These are phyloP conservation scores for Dipteronia dyeriana DNA, from an alignment of 345 rosid genomes.

Conservation along the genomic window DNA sequence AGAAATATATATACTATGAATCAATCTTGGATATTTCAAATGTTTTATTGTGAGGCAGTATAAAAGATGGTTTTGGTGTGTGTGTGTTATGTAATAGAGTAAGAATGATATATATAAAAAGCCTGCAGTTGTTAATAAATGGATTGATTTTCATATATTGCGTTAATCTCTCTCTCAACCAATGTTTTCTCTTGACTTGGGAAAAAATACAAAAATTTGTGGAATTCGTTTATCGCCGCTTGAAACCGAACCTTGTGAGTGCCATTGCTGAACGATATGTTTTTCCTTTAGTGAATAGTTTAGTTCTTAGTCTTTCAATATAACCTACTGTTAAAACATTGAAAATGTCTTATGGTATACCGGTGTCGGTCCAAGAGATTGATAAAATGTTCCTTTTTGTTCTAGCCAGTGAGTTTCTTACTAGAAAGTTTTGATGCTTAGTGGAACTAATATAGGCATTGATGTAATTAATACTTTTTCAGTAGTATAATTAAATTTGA, in stretches of 20 bases:
- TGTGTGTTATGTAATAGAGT: neutral
- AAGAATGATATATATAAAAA: neutral
- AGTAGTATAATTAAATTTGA: neutral
- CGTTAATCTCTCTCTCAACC: too few relatives aligned
- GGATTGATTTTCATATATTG: too few relatives aligned
- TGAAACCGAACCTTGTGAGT: too few relatives aligned
- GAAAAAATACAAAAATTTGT: too few relatives aligned
- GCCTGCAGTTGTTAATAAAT: neutral
- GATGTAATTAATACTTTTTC: neutral
- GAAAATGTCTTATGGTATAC: neutral
- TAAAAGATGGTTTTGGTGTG: neutral
- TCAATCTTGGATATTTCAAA: neutral
- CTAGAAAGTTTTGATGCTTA: neutral
- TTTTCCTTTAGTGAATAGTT: neutral
- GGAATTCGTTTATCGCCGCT: too few relatives aligned
- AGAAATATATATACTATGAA: neutral
- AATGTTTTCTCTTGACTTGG: too few relatives aligned
- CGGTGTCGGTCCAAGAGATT: neutral
- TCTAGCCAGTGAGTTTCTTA: neutral
- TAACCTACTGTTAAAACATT: neutral
- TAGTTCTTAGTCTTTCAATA: neutral
- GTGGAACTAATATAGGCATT: too few relatives aligned
- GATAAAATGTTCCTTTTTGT: neutral
- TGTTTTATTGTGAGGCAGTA: neutral
- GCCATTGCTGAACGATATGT: too few relatives aligned